Base-by-base conservation (phyloP, 768 basidiomycete genomes). In the Boletus edulis region DNA sequence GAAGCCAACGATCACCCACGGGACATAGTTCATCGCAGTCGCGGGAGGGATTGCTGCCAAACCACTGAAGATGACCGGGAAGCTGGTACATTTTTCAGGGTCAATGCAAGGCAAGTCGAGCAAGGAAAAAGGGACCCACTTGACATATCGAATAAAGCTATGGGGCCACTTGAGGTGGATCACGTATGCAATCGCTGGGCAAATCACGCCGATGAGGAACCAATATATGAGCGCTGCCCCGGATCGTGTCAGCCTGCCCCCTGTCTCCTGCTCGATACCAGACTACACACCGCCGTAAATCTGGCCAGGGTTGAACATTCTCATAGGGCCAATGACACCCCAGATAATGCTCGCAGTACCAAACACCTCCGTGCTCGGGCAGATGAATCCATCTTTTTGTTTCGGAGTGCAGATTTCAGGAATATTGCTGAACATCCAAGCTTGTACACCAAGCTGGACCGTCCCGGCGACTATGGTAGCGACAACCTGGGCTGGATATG, bases 301-400 rank as follows among this genome's bases (percentile, higher is more conserved):
- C 64, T 82, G 80, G 13, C 87, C 88, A 17, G 72, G 45, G 3
- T 82, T 87, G 76, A 89, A 92, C 65, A 84, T 78, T n/a, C 82
- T 77, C 32, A 72, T 74, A 7, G 91, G 91, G 2, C 91, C 89
- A 52, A 94, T 88, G 57, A 89, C 87, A 56, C 91, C 88, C 85
- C 85, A 91, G 58, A 92, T 80, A 57, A 93, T 81, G 55, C 82
- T 84, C 20, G 90, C 90, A 3, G 87, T 89, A 37, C 87, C 88
- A 67, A 92, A 91, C 9, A 89, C 86, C 56, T 84, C 75, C 6
- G 86, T 86, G 13, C 54, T 68, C 0, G 89, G 87, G 67, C 89
- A 91, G 51, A 81, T 85, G 70, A 90, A 91, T 18, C 81, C 80
- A 61, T 85, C 7, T 18, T 58, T 60, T 31, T 72, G 69, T 12